Percentiles rank a stretch among this genome's conserved stretches.
Evolutionary conservation across 1,284 basidiomycete species (phyloP).

Genomic region (Trametes pubescens): DNA sequence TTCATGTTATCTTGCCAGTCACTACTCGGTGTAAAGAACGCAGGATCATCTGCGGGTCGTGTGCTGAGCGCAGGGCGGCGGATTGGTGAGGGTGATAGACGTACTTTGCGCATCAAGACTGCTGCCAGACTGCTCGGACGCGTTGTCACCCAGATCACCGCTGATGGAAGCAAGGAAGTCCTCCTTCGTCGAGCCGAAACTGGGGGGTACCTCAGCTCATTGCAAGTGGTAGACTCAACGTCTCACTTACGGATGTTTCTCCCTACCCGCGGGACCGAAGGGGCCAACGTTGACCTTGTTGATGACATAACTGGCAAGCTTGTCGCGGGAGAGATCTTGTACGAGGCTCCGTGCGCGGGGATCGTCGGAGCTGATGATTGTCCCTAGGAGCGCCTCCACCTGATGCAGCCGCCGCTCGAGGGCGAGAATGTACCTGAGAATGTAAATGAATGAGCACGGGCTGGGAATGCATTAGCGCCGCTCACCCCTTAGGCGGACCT

Average conservation of each 20-base stretch:
- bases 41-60: constrained; percentile 27
- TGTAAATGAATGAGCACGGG: not conserved
- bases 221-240: not conserved
- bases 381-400: constrained; percentile 43
- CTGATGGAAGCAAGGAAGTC: constrained; percentile 41
- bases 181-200: constrained; percentile 42
- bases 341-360: constrained; percentile 39
- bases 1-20: constrained; percentile 39
- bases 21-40: constrained; percentile 37
- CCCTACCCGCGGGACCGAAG: constrained; percentile 39
- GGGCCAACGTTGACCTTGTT: constrained; percentile 42
- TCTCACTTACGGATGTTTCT: constrained; percentile 36
- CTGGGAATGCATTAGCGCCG: not conserved
- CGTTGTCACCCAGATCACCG: constrained; percentile 34
- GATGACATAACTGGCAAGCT: constrained; percentile 41
- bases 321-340: constrained; percentile 40
- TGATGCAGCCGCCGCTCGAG: constrained; percentile 43
- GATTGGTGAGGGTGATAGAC: not conserved
- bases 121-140: constrained; percentile 23
- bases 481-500: constrained; percentile 43
- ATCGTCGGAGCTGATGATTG: constrained; percentile 42
- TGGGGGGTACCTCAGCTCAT: constrained; percentile 4
- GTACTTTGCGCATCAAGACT: constrained; percentile 21
- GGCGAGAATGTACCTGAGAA: constrained; percentile 41
- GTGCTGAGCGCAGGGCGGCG: constrained; percentile 1